A percentile compares a stretch with the other conserved stretches of the same genome.
Evolutionary conservation across 106 monocot species (phyloP).

Genomic region (Apostasia ramifera): DNA sequence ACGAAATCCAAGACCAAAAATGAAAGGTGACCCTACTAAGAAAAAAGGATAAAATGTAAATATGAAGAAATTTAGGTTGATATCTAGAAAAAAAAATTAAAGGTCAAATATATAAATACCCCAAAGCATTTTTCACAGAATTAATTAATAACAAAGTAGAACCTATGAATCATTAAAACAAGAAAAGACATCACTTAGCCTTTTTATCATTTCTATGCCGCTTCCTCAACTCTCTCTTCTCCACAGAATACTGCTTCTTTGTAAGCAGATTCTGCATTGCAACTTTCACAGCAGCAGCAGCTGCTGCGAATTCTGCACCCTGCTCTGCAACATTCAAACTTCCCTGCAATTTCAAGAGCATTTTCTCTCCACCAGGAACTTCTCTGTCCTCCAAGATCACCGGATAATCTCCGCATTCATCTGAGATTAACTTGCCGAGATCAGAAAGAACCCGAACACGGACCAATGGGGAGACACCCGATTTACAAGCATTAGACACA

Average conservation of each 20-base stretch:
- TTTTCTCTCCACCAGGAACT: conserved; percentile 53
- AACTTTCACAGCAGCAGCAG: conserved; percentile 42
- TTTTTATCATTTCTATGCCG: conserved; percentile 71
- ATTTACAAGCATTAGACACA: conserved; percentile 43
- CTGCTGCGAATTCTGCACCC: conserved; percentile 22
- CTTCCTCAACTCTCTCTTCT: conserved; percentile 78
- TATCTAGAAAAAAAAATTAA: too few relatives aligned
- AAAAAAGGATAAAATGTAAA: too few relatives aligned
- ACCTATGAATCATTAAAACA: too few relatives aligned
- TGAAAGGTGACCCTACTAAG: too few relatives aligned
- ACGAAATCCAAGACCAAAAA: too few relatives aligned
- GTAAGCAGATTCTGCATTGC: conserved; percentile 76
- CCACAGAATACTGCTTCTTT: conserved; percentile 82
- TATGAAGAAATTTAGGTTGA: too few relatives aligned
- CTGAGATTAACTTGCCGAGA: conserved; percentile 8
- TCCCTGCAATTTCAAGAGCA: conserved; percentile 67
- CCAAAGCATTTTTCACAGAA: too few relatives aligned
- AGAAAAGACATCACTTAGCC: conserved; percentile 6
- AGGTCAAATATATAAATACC: too few relatives aligned
- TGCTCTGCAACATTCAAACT: conserved; percentile 40
- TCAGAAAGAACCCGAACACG: conserved; percentile 38
- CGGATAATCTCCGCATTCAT: conserved; percentile 11
- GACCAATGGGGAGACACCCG: conserved; percentile 13
- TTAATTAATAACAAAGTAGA: too few relatives aligned
- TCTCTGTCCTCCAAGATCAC: conserved; percentile 34